Evolutionary conservation across 1,284 basidiomycete species (phyloP), one percentile per base, ranked within the genome.

Genomic region (Sporisorium sorghi): DNA sequence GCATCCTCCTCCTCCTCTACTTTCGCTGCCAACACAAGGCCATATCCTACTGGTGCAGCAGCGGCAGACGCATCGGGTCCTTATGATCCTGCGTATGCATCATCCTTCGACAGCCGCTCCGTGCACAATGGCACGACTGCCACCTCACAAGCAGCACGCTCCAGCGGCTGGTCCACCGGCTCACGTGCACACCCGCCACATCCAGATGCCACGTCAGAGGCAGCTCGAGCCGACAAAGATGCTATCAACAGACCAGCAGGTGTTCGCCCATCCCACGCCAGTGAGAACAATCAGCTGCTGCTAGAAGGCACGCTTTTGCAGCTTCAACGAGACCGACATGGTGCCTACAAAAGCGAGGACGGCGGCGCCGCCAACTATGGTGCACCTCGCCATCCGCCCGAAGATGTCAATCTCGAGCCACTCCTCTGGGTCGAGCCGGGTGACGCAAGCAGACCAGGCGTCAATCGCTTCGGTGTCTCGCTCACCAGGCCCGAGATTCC

Each of bases 401-500:
- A 67, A 5, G 71, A 68, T 12, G 19, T 59, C 48, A 60, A 60
- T 19, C 60, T 73, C 46, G 71, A 73, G 30, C 66, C 65, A 5
- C 52, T 74, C 2, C 66, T 74, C 10, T 74, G 72, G 72, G 65
- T 68, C 24, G 56, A 67, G 23, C 70, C 70, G 8, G 64, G 63
- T 2, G 65, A 73, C 14, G 52, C 46, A 6, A 54, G 49, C 47
- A 46, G 58, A 23, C 40, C 17, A 32, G 60, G 71, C 43, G 53
- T 60, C 53, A 61, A 59, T 19, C 63, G 69, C 3, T 66, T 56
- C n/a, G 72, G 72, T 14, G 61, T 74, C 23, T 54, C 66, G 12
- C 62, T 74, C 15, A 61, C 51, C 32, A 63, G 59, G 48, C 72
- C 72, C 44, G 65, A 64, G 35, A 72, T 77, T 26, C 67, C 72